A percentile compares a stretch with the other conserved stretches of the same genome.
Conservation (phyloP, 2,329 filamentous ascomycete genomes). For the Botrytis porri region DNA sequence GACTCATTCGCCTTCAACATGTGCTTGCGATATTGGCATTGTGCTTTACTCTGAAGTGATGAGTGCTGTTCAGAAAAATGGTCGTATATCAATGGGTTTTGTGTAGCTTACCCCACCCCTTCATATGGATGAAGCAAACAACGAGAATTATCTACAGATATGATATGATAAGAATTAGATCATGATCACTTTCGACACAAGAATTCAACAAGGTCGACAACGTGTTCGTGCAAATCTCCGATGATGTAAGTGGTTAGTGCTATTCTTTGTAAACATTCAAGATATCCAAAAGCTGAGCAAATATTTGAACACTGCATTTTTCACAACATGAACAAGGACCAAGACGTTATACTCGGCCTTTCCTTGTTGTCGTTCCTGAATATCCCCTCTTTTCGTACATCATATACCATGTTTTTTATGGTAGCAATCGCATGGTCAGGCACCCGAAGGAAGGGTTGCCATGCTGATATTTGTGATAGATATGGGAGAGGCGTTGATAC, state of each 20-base stretch:
- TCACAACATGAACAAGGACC: conserved; percentile 13
- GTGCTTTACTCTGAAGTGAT: background rate
- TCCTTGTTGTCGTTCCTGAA: conserved; percentile 10
- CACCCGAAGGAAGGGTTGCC: background rate
- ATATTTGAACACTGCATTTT: conserved; percentile 17
- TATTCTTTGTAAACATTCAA: background rate
- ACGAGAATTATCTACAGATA: background rate
- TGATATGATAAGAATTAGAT: background rate
- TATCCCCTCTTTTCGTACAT: conserved; percentile 9
- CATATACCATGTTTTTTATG: conserved; percentile 16
- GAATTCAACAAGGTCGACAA: background rate
- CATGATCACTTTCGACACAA: background rate
- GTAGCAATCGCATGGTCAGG: conserved; percentile 9
- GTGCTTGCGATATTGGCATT: background rate
- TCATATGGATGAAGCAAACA: background rate
- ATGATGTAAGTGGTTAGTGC: background rate
- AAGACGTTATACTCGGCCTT: background rate
- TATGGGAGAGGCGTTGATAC: background rate
- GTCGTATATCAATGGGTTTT: background rate
- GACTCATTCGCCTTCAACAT: background rate
- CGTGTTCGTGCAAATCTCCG: conserved; percentile 4
- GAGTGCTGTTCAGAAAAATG: background rate
- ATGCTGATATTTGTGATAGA: conserved; percentile 9
- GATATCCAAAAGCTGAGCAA: conserved; percentile 3
- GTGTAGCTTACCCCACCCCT: background rate